These are phyloP conservation scores for Bothriochloa decipiens DNA, from an alignment of 176 grass and related monocot genomes.

Conservation along the genomic window DNA sequence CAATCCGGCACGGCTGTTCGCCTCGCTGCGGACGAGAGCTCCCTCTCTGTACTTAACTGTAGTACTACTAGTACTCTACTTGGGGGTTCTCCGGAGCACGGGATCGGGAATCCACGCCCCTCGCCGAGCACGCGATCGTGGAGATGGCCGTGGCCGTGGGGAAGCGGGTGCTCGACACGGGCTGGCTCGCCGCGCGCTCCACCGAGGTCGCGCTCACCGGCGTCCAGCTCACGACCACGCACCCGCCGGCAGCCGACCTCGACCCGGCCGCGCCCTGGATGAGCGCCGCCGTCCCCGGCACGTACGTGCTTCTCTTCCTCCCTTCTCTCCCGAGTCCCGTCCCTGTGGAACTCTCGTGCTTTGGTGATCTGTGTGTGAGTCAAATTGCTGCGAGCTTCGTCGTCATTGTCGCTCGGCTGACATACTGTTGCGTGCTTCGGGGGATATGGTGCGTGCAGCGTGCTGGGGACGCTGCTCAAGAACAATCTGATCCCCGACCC, in stretches of 20 bases:
- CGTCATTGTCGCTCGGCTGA: neutral
- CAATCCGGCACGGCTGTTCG: no score
- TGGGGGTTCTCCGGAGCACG: neutral
- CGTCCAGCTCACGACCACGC: constrained; percentile 82
- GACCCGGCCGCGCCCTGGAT: constrained; percentile 69
- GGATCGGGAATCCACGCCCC: neutral
- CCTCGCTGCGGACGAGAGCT: neutral
- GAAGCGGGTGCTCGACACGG: constrained; percentile 82
- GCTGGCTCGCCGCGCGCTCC: constrained; percentile 90
- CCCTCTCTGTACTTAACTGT: neutral
- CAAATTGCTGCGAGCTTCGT: neutral
- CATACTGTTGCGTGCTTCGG: constrained; percentile 30
- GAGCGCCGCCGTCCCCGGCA: constrained; percentile 80
- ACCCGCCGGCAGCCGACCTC: constrained; percentile 51
- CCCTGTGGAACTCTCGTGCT: neutral
- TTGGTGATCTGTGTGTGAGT: neutral
- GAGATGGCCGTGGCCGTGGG: constrained; percentile 43
- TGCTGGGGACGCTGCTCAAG: constrained; percentile 87
- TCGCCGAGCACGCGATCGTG: neutral
- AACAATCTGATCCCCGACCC: constrained; percentile 88
- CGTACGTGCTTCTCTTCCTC: constrained; percentile 56
- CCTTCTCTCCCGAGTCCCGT: neutral
- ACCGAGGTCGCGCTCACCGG: constrained; percentile 80
- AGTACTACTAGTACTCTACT: neutral
- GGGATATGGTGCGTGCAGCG: constrained; percentile 47